Conservation (phyloP, 305 asterid species). For the Nicotiana rustica region DNA sequence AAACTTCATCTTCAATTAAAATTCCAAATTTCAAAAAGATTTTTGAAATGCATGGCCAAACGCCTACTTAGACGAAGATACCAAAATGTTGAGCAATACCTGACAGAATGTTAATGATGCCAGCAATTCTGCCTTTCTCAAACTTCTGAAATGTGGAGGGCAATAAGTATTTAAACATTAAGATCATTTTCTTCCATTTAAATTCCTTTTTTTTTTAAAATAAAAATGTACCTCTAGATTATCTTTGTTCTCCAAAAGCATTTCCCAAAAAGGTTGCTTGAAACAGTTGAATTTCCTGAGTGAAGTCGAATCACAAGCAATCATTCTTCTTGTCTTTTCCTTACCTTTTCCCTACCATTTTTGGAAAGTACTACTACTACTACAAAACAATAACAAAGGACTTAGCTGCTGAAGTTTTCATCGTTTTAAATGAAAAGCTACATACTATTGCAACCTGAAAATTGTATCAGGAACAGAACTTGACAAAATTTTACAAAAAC, state of each 20-base stretch:
- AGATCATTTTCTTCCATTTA: too few species aligned
- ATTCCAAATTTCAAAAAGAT: too few species aligned
- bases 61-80: background rate
- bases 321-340: background rate
- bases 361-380: background rate
- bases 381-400: background rate
- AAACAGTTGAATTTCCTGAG: background rate
- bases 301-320: background rate
- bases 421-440: background rate
- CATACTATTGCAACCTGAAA: background rate
- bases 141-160: background rate
- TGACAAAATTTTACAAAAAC: background rate
- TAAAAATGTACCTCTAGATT: too few species aligned
- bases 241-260: background rate
- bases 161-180: background rate
- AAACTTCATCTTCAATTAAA: too few species aligned
- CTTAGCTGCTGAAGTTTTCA: background rate
- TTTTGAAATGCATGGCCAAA: too few species aligned
- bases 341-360: background rate
- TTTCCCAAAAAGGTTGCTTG: background rate
- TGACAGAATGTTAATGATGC: background rate
- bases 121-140: background rate
- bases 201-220: too few species aligned
- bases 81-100: background rate
- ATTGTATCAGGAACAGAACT: background rate